Base-by-base conservation (phyloP, 805 yeast genomes). In the Spathaspora arborariae region DNA sequence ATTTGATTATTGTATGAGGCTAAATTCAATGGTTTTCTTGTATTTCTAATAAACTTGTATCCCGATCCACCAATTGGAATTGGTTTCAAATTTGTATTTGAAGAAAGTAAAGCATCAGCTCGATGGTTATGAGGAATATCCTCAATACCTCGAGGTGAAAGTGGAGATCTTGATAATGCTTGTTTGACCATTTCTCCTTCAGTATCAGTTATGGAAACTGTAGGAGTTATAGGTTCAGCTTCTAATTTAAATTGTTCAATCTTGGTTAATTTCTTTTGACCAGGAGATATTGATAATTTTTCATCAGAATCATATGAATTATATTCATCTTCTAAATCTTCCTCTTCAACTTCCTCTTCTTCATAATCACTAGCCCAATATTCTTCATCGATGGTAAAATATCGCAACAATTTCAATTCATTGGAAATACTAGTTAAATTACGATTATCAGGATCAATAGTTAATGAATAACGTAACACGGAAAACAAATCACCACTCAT, bases 391-490 rank as follows among this genome's bases (percentile, higher is more conserved):
- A 88, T 79, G 8, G 97, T 88, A 66, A 91, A 83, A 52, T 75
- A 82, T 45, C 79, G 78, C 26, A 88, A 76, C 44, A 72, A 74
- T 19, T 65, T 57, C 44, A 92, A 65, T 54, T 88, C 92, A 3
- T 65, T 62, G 53, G 79, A 80, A 74, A 90, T 80, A 45, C 68
- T 68, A 1, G 60, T 59, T 49, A 92, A 69, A 56, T 84, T 83
- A 58, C 98, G 81, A 66, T 91, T 88, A 21, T 77, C 76, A 0
- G 98, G 98, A 67, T 91, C 96, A 47, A 92, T 78, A 10, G 95
- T 84, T 46, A 92, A 72, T 50, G 86, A 76, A 53, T 80, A 79
- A 47, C 96, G 78, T 59, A 91, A 75, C 0, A 88, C 95, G n/a
- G 85, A 80, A 61, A 89, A 92, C 57, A 90, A 77, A 59, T 90